Base-by-base conservation (phyloP, 768 basidiomycete genomes). In the Trametes maxima region DNA sequence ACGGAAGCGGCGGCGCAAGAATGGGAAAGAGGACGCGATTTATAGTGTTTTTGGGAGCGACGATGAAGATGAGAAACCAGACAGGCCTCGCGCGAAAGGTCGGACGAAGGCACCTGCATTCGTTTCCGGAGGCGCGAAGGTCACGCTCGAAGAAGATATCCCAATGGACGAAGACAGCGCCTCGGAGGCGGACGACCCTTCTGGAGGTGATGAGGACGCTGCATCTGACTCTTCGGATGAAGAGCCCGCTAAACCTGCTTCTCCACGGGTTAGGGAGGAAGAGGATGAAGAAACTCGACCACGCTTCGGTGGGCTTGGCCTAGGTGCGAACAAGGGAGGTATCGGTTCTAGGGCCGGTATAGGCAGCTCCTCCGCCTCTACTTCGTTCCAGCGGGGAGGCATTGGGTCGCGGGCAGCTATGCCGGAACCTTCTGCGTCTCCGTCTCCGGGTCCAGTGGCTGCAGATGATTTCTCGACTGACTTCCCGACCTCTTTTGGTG, bases 61-160 rank as follows among this genome's bases (percentile, higher is more conserved):
- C 55, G 88, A 86, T 64, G 88, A 90, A 22, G 83, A 87, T 21
- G 89, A 88, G 73, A 66, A 13, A 68, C 68, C 47, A 70, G 65
- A 60, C 19, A 64, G 62, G 35, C 67, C 68, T 21, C 67, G 64
- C 51, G 66, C 60, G 42, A 70, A 69, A 57, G 63, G 40, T 35
- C 62, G 90, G 85, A 81, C 89, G 24, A 89, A 87, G 76, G 86
- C 87, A 2, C 91, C 91, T 13, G 82, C 87, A 1, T 94, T 93
- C 69, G 84, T 90, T 13, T 81, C 85, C 1, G 79, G 85, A 10
- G n/a, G 51, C 17, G 80, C 84, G 60, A 72, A 76, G 63, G 72
- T 75, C 43, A 73, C 79, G 25, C 60, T 73, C 33, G 72, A 74
- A 46, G 75, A 73, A 22, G 80, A 78, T 64, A 75, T 62, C 3